Evolutionary conservation across 768 basidiomycete genomes (phyloP), one percentile per base, ranked within the genome.

Genomic region (Piloderma croceum): DNA sequence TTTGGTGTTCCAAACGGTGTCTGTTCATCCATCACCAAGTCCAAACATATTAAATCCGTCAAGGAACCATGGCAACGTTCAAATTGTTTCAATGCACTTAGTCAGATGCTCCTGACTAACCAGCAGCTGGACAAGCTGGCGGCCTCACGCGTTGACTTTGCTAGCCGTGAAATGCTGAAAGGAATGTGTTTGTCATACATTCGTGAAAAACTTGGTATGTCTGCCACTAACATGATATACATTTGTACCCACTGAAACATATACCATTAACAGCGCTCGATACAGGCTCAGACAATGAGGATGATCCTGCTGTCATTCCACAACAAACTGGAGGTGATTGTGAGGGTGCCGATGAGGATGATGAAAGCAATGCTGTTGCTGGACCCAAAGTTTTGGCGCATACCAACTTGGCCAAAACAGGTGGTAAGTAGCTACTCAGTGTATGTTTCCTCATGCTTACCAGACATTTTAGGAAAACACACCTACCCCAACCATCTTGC

Each of bases 21-120:
- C 7, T 54, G 41, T 33, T 52, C 48, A 5, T 58, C 47, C 0
- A 53, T 43, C 39, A 58, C 48, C 3, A 53, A 55, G 19, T 47
- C 42, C 1, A 45, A 49, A 21, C 52, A 55, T 24, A 55, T 53
- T 31, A 58, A 51, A 6, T 60, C 59, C 4, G 60, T 69, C 3
- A 49, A 45, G 17, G 43, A 50, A 10, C 57, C 55, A 3, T 58
- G 53, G 53, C 34, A 42, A 1, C 39, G 37, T 0, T 55, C 49
- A 4, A 58, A 43, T 27, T 31, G 34, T 3, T 47, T 34, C 37
- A 39, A 51, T 0, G 42, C 47, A 0, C 47, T 54, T 2, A 42
- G 31, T 2, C 53, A 57, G 37, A 56, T 51, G 50, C 48, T 39
- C 20, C 23, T 54, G 0, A 59, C 50, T 18, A 66, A 62, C 24